These are phyloP conservation scores for Botryosphaeria agaves DNA, from an alignment of 2,329 filamentous ascomycete genomes.

Conservation along the genomic window DNA sequence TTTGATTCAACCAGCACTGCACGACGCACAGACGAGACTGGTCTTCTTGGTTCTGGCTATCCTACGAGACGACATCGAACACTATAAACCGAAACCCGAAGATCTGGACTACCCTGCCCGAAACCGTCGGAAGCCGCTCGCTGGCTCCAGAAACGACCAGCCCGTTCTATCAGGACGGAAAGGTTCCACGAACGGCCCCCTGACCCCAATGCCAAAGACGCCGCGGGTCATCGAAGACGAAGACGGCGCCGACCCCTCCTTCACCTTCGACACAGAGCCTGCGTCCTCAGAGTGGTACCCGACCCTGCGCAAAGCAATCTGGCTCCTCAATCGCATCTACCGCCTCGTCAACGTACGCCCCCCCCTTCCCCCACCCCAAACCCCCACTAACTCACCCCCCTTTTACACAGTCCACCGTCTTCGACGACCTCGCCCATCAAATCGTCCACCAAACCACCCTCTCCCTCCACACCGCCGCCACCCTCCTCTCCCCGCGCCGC, in stretches of 20 bases:
- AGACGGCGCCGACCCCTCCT: slow-evolving; percentile 25
- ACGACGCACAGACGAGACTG: slow-evolving; percentile 49
- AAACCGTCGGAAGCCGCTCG: slow-evolving; percentile 25
- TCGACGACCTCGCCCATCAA: slow-evolving; percentile 55
- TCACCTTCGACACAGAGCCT: slow-evolving; percentile 38
- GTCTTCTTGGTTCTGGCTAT: slow-evolving; percentile 47
- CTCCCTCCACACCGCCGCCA: slow-evolving; percentile 62
- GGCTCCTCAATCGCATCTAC: slow-evolving; percentile 52
- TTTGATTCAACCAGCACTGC: slow-evolving; percentile 45
- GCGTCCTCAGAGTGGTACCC: slow-evolving; percentile 47
- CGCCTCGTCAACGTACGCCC: slow-evolving; percentile 44
- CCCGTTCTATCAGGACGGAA: slow-evolving; percentile 35
- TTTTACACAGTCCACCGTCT: slow-evolving; percentile 41
- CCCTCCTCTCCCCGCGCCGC: slow-evolving; percentile 48
- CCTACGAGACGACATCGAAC: slow-evolving; percentile 48
- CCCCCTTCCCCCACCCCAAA: background rate
- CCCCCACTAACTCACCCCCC: slow-evolving; percentile 4
- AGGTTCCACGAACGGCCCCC: slow-evolving; percentile 18
- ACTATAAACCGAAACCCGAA: slow-evolving; percentile 45
- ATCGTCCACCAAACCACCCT: slow-evolving; percentile 84
- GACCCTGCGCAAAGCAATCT: slow-evolving; percentile 48
- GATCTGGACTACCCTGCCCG: slow-evolving; percentile 46
- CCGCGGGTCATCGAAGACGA: slow-evolving; percentile 35
- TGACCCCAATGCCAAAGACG: slow-evolving; percentile 27
- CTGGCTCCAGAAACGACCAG: slow-evolving; percentile 16